A percentile compares a stretch with the other conserved stretches of the same genome.
These are phyloP conservation scores for Dysphania ambrosioides DNA, from an alignment of 148 eudicot genomes.

Conservation along the genomic window DNA sequence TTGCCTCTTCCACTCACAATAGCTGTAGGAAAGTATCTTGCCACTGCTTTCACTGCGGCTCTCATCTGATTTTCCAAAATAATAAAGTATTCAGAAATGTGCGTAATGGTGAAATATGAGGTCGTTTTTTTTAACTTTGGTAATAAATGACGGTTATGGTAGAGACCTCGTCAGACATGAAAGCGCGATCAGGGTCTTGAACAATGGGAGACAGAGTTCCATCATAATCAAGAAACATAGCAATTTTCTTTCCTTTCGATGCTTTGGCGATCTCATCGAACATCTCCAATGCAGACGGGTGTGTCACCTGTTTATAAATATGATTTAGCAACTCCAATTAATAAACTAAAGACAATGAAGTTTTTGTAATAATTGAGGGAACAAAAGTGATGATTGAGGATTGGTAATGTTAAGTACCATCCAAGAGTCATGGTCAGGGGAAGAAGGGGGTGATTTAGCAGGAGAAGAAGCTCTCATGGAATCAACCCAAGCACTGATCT, in stretches of 20 bases:
- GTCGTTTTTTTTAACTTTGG: too few species aligned
- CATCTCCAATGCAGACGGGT: constrained; percentile 63
- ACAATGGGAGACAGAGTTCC: constrained; percentile 89
- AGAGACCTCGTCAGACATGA: constrained; percentile 71
- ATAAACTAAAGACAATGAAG: background rate
- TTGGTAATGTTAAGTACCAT: constrained; percentile 40
- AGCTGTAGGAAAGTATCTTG: constrained; percentile 82
- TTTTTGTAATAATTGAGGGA: background rate
- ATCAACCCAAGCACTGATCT: constrained; percentile 51
- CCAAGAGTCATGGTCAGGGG: constrained; percentile 44
- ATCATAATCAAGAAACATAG: constrained; percentile 74
- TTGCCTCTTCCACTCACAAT: constrained; percentile 87
- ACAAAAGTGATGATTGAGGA: too few species aligned
- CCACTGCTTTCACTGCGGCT: constrained; percentile 57
- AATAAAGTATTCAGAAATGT: background rate
- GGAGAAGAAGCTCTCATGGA: constrained; percentile 81
- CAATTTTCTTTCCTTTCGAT: constrained; percentile 67
- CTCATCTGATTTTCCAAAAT: constrained; percentile 56
- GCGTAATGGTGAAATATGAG: too few species aligned
- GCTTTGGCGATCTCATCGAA: constrained; percentile 52
- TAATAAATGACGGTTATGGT: background rate
- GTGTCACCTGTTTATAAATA: constrained; percentile 31
- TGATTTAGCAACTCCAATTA: too few species aligned
- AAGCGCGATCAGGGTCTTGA: constrained; percentile 74
- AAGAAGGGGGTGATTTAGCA: constrained; percentile 36